A percentile compares a stretch with the other conserved stretches of the same genome.
Conservation (phyloP, 768 basidiomycete genomes). For the Lactarius deliciosus region DNA sequence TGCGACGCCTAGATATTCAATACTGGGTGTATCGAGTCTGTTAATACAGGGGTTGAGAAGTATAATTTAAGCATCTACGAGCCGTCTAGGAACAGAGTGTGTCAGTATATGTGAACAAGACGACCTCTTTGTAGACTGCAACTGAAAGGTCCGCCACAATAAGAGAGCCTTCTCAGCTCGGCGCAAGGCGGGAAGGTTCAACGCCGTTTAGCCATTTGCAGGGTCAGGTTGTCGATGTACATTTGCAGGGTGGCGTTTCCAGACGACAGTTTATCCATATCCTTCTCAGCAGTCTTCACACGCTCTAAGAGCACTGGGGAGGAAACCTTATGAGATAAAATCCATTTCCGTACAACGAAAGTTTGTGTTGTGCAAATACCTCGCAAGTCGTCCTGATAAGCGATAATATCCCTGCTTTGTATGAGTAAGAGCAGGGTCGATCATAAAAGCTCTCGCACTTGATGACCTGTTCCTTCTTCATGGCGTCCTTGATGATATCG, state of each 20-base stretch:
- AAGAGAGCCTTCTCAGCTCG: neutral
- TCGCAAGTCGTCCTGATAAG: slow-evolving; percentile 74
- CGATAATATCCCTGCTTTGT: slow-evolving; percentile 61
- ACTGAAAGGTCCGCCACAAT: neutral
- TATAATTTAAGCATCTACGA: neutral
- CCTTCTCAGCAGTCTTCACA: slow-evolving; percentile 67
- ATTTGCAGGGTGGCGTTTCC: slow-evolving; percentile 82
- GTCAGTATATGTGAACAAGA: neutral
- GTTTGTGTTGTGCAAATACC: slow-evolving; percentile 43
- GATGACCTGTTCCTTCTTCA: slow-evolving; percentile 73
- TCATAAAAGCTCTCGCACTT: slow-evolving; percentile 50
- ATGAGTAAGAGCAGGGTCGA: neutral
- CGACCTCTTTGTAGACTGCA: neutral
- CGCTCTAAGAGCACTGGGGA: slow-evolving; percentile 61
- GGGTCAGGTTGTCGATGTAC: slow-evolving; percentile 87
- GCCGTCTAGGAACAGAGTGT: neutral
- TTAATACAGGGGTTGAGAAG: neutral
- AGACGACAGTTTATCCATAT: slow-evolving; percentile 76
- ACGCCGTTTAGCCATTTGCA: slow-evolving; percentile 81
- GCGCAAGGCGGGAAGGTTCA: slow-evolving; percentile 35
- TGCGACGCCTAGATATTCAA: neutral
- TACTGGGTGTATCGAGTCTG: neutral
- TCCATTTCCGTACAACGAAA: too few relatives aligned
- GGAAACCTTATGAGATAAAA: slow-evolving; percentile 8
- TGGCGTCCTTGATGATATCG: slow-evolving; percentile 72